These are phyloP conservation scores for Aspergillus leporis DNA, from an alignment of 495 filamentous ascomycete genomes.

Conservation along the genomic window DNA sequence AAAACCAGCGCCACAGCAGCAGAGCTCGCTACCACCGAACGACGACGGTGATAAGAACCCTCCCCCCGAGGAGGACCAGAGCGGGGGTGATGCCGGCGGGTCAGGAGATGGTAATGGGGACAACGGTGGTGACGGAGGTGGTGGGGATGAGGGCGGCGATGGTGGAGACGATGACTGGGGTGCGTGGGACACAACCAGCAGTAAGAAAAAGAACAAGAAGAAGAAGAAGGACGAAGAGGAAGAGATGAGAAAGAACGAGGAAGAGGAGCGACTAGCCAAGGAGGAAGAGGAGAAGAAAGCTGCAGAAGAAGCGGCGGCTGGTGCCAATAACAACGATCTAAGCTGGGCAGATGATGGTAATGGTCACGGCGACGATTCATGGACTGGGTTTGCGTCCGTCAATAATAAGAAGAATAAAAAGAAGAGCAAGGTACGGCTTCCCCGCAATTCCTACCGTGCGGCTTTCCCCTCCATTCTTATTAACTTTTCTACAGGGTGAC, in stretches of 20 bases:
- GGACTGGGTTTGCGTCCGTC: constrained; percentile 35
- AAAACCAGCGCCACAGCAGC: constrained; percentile 21
- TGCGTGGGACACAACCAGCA: constrained; percentile 41
- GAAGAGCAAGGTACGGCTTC: constrained; percentile 47
- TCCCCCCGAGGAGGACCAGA: constrained; percentile 17
- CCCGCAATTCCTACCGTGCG: not conserved
- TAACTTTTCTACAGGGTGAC: constrained; percentile 5
- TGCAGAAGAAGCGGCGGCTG: constrained; percentile 38
- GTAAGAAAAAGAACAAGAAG: constrained; percentile 44
- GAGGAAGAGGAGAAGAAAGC: constrained; percentile 38
- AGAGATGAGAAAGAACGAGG: constrained; percentile 31
- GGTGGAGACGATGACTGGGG: constrained; percentile 39
- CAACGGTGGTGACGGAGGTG: constrained; percentile 26
- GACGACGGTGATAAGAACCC: constrained; percentile 17
- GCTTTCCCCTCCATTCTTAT: not conserved
- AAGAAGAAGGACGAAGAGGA: constrained; percentile 34
- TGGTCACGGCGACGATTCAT: constrained; percentile 33
- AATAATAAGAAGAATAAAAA: constrained; percentile 51
- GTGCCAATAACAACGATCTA: constrained; percentile 36
- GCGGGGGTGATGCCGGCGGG: constrained; percentile 35
- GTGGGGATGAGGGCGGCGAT: constrained; percentile 24
- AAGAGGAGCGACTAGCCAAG: constrained; percentile 35
- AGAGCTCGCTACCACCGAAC: constrained; percentile 18
- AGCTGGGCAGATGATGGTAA: constrained; percentile 47
- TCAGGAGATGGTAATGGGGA: constrained; percentile 31